phyloP scores from a whole-genome alignment of 192 early-diverging fungal species.

The Funneliformis mosseae region DNA sequence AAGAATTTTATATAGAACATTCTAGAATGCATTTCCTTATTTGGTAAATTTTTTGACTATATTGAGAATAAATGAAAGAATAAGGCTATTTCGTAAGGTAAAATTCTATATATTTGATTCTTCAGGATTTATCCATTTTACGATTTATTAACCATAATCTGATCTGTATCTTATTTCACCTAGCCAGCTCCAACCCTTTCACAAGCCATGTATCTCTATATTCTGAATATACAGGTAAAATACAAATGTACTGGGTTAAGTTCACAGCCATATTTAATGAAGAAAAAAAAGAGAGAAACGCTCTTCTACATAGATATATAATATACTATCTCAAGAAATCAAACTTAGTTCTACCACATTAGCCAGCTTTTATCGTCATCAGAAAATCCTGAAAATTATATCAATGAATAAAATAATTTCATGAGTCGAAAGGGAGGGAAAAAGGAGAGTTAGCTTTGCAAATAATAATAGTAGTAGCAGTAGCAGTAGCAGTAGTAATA shows the following conservation, averaged over 20 bases:
- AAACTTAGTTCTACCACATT: not conserved
- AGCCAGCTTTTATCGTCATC: not conserved
- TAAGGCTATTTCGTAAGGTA: not conserved
- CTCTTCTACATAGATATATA: not conserved
- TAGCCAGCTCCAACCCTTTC: not conserved
- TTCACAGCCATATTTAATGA: not conserved
- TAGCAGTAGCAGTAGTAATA: too few relatives aligned
- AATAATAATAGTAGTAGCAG: too few relatives aligned
- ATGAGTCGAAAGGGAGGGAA: too few relatives aligned
- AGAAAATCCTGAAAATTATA: not conserved
- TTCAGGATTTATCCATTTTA: not conserved
- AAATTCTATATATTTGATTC: too few relatives aligned
- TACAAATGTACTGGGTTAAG: not conserved
- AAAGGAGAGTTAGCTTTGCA: too few relatives aligned
- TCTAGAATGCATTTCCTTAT: too few relatives aligned
- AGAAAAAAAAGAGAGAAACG: not conserved
- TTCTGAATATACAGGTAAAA: not conserved
- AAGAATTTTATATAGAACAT: too few relatives aligned
- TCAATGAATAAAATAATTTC: too few relatives aligned
- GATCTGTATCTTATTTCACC: not conserved
- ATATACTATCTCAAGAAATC: not conserved
- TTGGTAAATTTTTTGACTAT: too few relatives aligned
- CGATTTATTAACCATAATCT: not conserved
- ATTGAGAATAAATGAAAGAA: not conserved
- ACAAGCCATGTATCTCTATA: not conserved